A percentile compares a stretch with the other conserved stretches of the same genome.
These are phyloP conservation scores for Tetrahymena thermophila DNA, from an alignment of 73 alveolate species.

Conservation along the genomic window DNA sequence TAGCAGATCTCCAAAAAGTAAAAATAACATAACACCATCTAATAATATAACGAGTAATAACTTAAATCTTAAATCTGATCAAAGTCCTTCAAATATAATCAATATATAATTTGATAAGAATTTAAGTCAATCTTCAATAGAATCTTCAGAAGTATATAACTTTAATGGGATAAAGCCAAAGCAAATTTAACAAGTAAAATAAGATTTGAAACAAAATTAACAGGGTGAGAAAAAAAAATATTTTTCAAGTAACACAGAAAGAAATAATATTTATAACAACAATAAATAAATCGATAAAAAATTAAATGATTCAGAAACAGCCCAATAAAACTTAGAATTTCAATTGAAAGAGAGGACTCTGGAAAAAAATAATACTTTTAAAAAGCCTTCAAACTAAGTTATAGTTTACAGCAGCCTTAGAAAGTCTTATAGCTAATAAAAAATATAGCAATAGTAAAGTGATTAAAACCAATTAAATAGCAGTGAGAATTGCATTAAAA, in stretches of 20 bases:
- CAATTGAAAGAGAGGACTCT: neutral
- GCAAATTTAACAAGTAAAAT: neutral
- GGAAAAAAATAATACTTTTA: neutral
- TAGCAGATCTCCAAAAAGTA: neutral
- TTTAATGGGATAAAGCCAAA: neutral
- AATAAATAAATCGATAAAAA: neutral
- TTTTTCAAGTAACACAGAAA: neutral
- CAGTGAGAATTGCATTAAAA: neutral
- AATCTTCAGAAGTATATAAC: neutral
- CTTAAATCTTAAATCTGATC: neutral
- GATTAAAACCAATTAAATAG: neutral
- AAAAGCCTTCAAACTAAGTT: neutral
- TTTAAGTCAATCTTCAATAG: neutral
- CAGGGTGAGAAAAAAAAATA: neutral
- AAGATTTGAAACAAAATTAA: neutral
- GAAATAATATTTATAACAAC: neutral
- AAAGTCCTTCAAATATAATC: neutral
- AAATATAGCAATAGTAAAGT: neutral
- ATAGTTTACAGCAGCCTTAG: neutral
- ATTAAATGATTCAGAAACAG: neutral
- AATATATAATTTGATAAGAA: neutral
- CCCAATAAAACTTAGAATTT: neutral
- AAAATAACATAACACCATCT: neutral
- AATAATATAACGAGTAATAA: neutral
- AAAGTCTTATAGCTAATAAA: neutral